Evolutionary conservation across 345 rosid species (phyloP).

Genomic region (Limnanthes douglasii): DNA sequence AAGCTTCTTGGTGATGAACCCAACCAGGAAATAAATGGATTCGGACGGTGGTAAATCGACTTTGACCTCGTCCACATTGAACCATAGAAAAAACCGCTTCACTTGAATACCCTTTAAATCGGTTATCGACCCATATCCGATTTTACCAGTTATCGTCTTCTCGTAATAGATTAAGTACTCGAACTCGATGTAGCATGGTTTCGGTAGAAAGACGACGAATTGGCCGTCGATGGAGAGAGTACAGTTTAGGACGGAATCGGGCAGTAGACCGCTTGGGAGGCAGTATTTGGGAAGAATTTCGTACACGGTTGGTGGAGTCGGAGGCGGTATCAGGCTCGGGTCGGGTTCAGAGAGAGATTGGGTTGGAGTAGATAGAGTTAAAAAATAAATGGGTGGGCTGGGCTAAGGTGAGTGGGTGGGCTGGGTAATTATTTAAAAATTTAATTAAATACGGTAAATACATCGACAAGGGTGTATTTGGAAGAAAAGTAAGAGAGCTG

Average conservation of each 20-base stretch:
- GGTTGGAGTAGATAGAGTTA: conserved; percentile 8
- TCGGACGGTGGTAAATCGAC: conserved; percentile 84
- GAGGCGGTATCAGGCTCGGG: no score
- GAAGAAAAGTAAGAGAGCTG: no score
- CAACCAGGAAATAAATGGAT: conserved; percentile 80
- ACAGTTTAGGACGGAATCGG: conserved; percentile 41
- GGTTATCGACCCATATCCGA: conserved; percentile 61
- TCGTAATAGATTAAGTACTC: conserved; percentile 85
- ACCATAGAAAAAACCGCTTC: conserved; percentile 58
- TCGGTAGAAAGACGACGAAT: conserved; percentile 34
- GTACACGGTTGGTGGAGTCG: conserved; percentile 27
- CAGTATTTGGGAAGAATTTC: conserved; percentile 82
- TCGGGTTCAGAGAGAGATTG: conserved; percentile 13
- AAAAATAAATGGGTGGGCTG: conserved; percentile 4
- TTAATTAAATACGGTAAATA: no score
- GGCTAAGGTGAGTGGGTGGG: no score
- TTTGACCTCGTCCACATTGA: conserved; percentile 68
- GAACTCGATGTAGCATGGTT: conserved; percentile 51
- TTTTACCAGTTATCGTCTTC: conserved; percentile 39
- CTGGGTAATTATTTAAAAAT: no score
- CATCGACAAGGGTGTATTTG: no score
- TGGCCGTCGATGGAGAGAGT: conserved; percentile 46
- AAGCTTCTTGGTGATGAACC: conserved; percentile 81
- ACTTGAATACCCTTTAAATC: conserved; percentile 77
- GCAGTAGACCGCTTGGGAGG: conserved; percentile 78